A percentile compares a stretch with the other conserved stretches of the same genome.
phyloP scores from a whole-genome alignment of 2,329 filamentous ascomycete genomes.

The Rachicladosporium sp. region DNA sequence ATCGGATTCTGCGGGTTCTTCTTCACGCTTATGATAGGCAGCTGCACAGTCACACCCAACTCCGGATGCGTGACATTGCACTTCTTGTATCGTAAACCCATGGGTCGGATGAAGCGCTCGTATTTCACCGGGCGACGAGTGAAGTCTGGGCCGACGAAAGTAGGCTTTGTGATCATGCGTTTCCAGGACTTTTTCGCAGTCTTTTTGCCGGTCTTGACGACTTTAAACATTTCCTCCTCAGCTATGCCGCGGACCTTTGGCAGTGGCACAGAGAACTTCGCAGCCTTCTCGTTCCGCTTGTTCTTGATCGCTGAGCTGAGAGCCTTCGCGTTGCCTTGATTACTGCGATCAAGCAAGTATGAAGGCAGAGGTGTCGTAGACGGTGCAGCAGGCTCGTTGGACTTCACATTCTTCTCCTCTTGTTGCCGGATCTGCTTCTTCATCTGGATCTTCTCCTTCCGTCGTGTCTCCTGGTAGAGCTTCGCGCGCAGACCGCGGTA shows the following conservation, averaged over 20 bases:
- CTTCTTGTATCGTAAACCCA: constrained; percentile 66
- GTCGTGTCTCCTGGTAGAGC: constrained; percentile 81
- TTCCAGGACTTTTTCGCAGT: constrained; percentile 73
- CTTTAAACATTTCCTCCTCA: constrained; percentile 97
- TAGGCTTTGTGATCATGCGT: constrained; percentile 58
- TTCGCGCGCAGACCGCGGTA: constrained; percentile 85
- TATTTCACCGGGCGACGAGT: constrained; percentile 57
- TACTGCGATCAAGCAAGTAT: constrained; percentile 81
- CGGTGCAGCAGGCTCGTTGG: constrained; percentile 63
- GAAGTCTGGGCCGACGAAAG: constrained; percentile 85
- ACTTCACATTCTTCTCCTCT: constrained; percentile 94
- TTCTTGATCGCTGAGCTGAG: constrained; percentile 85
- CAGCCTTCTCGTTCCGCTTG: constrained; percentile 85
- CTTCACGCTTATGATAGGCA: constrained; percentile 54
- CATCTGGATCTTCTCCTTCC: constrained; percentile 98
- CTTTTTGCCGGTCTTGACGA: constrained; percentile 93
- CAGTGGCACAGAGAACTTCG: constrained; percentile 80
- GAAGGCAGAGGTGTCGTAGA: constrained; percentile 72
- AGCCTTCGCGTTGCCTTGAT: constrained; percentile 58
- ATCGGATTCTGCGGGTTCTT: constrained; percentile 82
- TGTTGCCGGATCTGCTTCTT: constrained; percentile 87
- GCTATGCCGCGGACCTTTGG: constrained; percentile 89
- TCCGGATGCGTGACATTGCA: constrained; percentile 60
- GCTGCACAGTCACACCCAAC: constrained; percentile 74
- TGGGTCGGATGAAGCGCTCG: constrained; percentile 59